Conservation (phyloP, 345 rosid species). For the Eucalyptus virginea region DNA sequence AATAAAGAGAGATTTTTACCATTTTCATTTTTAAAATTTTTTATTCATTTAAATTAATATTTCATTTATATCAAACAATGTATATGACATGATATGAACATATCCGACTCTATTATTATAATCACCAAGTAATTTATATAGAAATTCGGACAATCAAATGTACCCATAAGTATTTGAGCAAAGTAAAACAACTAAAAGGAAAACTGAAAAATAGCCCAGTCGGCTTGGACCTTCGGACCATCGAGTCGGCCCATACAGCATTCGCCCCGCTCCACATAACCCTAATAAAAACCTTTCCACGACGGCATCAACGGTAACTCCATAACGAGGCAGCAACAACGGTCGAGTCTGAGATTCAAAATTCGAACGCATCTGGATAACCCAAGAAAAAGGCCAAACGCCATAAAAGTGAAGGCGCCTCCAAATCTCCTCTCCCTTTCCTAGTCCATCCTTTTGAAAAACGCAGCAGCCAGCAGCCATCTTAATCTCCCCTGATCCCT, state of each 20-base stretch:
- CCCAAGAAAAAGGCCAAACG: not conserved
- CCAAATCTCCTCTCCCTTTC: not conserved
- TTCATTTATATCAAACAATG: too few relatives aligned
- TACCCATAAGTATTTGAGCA: not conserved
- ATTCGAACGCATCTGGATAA: not conserved
- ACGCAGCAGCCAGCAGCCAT: not conserved
- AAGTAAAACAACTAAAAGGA: not conserved
- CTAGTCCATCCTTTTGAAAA: not conserved
- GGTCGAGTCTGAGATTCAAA: not conserved
- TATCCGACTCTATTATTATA: accelerated
- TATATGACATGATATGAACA: too few relatives aligned
- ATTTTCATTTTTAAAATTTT: too few relatives aligned
- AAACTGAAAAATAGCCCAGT: not conserved
- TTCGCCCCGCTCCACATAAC: not conserved
- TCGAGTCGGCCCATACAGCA: not conserved
- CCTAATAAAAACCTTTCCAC: not conserved
- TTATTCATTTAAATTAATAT: too few relatives aligned
- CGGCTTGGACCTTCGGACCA: not conserved
- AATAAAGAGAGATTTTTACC: too few relatives aligned
- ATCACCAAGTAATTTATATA: too few relatives aligned
- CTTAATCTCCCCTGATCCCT: too few relatives aligned
- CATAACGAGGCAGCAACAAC: not conserved
- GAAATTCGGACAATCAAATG: too few relatives aligned
- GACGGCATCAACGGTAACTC: not conserved
- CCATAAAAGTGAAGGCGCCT: not conserved